Evolutionary conservation across 371 early-diverging fungal species (phyloP).

Genomic region (Apophysomyces sp.): DNA sequence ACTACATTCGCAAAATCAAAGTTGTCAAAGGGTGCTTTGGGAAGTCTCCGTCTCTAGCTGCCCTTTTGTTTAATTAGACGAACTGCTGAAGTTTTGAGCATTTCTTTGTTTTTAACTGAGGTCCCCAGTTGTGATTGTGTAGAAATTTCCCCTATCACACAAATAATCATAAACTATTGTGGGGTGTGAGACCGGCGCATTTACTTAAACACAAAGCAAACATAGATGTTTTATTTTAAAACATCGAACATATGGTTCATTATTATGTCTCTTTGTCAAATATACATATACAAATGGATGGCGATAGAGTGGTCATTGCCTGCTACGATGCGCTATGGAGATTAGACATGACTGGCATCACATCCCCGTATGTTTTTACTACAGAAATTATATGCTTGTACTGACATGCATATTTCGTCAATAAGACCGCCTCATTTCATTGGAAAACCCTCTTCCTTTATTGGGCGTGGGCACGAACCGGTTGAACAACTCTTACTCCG

Average conservation of each 20-base stretch:
- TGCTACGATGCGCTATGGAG: background rate
- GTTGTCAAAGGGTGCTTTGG: background rate
- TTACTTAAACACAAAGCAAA: background rate
- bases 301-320: background rate
- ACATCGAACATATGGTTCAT: background rate
- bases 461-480: background rate
- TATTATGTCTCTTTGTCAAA: background rate
- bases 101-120: no score
- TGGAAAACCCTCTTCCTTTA: background rate
- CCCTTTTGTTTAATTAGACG: no score
- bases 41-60: background rate
- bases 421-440: background rate
- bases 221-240: background rate
- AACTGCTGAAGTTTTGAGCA: no score
- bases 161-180: no score
- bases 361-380: background rate
- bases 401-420: background rate
- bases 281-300: background rate
- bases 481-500: conserved; percentile 18
- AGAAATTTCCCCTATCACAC: no score
- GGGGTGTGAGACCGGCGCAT: background rate
- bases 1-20: conserved; percentile 5
- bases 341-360: background rate
- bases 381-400: background rate
- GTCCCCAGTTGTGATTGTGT: no score